phyloP scores from a whole-genome alignment of 192 early-diverging fungal species.

The Entophlyctis luteolus region DNA sequence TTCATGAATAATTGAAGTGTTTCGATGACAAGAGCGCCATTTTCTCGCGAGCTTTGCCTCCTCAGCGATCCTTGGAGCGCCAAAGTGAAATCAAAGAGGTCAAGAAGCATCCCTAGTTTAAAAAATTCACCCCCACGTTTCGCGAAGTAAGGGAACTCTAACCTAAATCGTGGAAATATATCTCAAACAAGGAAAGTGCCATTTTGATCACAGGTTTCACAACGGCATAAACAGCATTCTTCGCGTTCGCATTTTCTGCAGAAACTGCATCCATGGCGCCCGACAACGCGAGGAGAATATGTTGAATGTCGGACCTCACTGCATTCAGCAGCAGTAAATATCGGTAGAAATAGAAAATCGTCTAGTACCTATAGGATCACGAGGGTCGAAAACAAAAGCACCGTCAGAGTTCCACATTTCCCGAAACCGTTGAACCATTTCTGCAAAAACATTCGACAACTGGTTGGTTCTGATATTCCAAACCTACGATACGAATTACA shows the following conservation, averaged over 20 bases:
- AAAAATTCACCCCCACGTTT: background rate
- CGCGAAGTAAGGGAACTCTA: background rate
- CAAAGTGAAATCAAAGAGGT: conserved; percentile 24
- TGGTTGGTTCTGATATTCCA: background rate
- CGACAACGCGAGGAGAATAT: background rate
- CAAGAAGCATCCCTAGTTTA: conserved; percentile 14
- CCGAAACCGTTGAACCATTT: background rate
- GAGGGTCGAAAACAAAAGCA: background rate
- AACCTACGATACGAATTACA: background rate
- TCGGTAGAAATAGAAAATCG: background rate
- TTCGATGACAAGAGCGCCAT: conserved; percentile 12
- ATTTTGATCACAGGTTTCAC: background rate
- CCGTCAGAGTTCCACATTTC: conserved; percentile 2
- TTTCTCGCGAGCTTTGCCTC: conserved; percentile 18
- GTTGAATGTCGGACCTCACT: background rate
- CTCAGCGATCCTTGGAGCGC: conserved; percentile 10
- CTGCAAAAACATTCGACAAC: background rate
- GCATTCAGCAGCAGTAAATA: background rate
- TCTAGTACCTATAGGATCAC: background rate
- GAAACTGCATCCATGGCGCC: conserved; percentile 1
- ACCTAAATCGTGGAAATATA: conserved; percentile 22
- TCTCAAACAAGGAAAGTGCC: background rate
- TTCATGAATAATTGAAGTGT: conserved; percentile 24
- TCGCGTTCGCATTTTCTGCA: conserved; percentile 2
- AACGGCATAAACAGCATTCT: conserved; percentile 11